phyloP scores from a whole-genome alignment of 306 rosid genomes.

The Lupinus albus region DNA sequence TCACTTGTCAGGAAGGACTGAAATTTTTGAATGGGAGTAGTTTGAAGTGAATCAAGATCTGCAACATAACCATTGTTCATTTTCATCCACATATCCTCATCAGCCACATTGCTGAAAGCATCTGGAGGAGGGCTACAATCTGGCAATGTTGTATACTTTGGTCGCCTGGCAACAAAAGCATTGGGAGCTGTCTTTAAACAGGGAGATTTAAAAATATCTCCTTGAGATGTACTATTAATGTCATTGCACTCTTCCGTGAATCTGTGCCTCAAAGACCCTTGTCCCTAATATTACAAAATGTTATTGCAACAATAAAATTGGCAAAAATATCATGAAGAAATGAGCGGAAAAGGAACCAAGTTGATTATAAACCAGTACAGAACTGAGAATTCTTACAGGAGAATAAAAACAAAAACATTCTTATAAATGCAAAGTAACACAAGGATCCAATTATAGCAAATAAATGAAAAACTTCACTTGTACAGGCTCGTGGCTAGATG shows the following conservation, averaged over 20 bases:
- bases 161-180: constrained; percentile 77
- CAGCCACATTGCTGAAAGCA: constrained; percentile 75
- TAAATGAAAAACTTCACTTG: constrained; percentile 18
- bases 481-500: background rate
- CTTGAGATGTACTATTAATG: constrained; percentile 53
- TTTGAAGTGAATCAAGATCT: constrained; percentile 84
- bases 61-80: constrained; percentile 83
- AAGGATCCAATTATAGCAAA: constrained; percentile 20
- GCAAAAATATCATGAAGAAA: constrained; percentile 18
- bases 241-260: constrained; percentile 53
- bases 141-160: constrained; percentile 59
- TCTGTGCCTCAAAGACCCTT: constrained; percentile 53
- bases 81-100: constrained; percentile 91
- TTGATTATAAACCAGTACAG: constrained; percentile 6
- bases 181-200: constrained; percentile 63
- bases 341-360: constrained; percentile 2
- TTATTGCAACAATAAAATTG: constrained; percentile 35
- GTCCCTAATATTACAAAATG: constrained; percentile 44
- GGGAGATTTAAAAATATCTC: constrained; percentile 76
- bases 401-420: constrained; percentile 17
- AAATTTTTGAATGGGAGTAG: constrained; percentile 69
- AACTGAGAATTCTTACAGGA: constrained; percentile 7
- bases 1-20: constrained; percentile 71
- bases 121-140: constrained; percentile 80
- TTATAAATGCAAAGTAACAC: constrained; percentile 19